Conservation (phyloP, 2,329 filamentous ascomycete species). For the Diaporthe capsici region DNA sequence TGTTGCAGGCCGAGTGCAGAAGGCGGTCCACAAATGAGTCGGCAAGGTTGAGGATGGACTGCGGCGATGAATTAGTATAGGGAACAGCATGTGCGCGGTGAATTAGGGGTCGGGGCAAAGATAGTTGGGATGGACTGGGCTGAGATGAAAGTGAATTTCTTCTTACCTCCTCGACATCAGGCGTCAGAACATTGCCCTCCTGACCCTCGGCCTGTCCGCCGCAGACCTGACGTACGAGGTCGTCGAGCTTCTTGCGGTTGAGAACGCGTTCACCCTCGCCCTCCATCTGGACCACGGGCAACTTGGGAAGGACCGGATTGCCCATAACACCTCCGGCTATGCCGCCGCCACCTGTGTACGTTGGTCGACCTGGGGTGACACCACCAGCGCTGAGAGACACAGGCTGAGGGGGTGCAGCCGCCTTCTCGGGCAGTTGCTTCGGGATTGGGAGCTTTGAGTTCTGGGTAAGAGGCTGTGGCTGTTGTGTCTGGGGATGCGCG, state of each 20-base stretch:
- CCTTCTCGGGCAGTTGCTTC: constrained; percentile 79
- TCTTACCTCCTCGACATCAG: constrained; percentile 94
- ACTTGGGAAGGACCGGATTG: constrained; percentile 86
- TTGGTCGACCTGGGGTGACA: constrained; percentile 79
- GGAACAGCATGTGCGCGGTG: constrained; percentile 10
- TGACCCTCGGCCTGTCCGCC: constrained; percentile 81
- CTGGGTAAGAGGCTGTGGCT: constrained; percentile 52
- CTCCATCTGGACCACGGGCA: constrained; percentile 88
- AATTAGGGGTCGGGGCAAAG: constrained; percentile 11
- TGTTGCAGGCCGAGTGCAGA: constrained; percentile 86
- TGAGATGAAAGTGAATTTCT: not conserved
- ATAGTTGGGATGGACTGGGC: not conserved
- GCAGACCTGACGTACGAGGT: constrained; percentile 93
- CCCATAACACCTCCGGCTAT: constrained; percentile 86
- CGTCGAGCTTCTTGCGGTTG: constrained; percentile 98
- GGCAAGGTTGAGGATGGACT: constrained; percentile 90
- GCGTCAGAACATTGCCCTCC: constrained; percentile 83
- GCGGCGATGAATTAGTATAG: constrained; percentile 12
- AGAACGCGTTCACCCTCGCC: constrained; percentile 92
- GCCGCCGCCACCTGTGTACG: constrained; percentile 83
- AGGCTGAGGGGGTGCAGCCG: constrained; percentile 78
- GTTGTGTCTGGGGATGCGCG: constrained; percentile 60
- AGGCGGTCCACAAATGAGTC: constrained; percentile 97
- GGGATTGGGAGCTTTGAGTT: constrained; percentile 81
- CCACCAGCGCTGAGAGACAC: constrained; percentile 76